Evolutionary conservation across 73 alveolate genomes (phyloP), one percentile per base, ranked within the genome.

Genomic region (Uronychia setigera): DNA sequence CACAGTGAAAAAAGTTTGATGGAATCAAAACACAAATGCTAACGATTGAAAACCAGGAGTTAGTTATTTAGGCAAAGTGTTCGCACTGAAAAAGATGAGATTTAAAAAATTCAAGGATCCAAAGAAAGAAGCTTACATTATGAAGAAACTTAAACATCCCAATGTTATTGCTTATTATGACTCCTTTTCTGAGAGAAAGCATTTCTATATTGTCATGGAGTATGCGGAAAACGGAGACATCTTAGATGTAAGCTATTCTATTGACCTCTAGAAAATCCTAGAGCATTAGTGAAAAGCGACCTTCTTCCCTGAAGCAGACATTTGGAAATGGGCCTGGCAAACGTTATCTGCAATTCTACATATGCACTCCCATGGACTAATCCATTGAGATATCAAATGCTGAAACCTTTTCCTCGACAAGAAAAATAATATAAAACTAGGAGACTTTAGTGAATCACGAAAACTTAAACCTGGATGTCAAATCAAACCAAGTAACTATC

Each of bases 221-320:
- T 93, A 93, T 93, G 89, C 96, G 46, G 96, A 90, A 60, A 92
- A 93, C 31, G 97, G 97, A 26, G 98, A 95, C 87, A 87, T 95
- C 67, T 19, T 46, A 11, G 67, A 46, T 5, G 67, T 46, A 46
- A 46, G 67, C 19, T 5, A 46, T 19, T 19, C 19, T 46, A 5
- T 46, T 5, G 19, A 19, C n/a, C 67, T n/a, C n/a, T n/a, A 46
- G 67, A 11, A 19, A 46, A 46, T 46, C 67, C 67, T 11, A 46
- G 67, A 46, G 67, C 67, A 46, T 19, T 46, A 46, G 19, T 11
- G 19, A 19, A 5, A 46, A 46, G 67, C n/a, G n/a, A 11, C 67
- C n/a, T 46, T 46, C 19, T 46, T 46, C 67, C 67, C 5, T 19
- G 67, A 46, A 46, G 19, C n/a, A 5, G 67, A 46, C 5, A 46